These are phyloP conservation scores for Sporobolomyces phaffii DNA, from an alignment of 768 basidiomycete species.

Conservation along the genomic window DNA sequence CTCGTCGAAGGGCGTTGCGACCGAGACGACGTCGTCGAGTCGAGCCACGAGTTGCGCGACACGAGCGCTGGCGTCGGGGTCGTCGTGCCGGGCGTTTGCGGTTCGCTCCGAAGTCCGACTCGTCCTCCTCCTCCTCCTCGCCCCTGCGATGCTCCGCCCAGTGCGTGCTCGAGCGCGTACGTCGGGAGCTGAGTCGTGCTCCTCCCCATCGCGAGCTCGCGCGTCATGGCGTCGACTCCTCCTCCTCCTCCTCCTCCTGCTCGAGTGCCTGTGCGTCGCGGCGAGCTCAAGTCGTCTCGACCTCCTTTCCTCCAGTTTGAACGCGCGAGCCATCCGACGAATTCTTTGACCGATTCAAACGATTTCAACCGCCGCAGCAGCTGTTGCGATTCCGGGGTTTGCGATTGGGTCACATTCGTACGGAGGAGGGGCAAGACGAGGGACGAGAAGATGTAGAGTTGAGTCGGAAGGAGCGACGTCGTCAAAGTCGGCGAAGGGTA, in stretches of 20 bases:
- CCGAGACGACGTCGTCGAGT: background rate
- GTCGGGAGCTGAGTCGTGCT: slow-evolving; percentile 17
- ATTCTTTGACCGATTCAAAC: slow-evolving; percentile 24
- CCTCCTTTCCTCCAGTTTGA: slow-evolving; percentile 13
- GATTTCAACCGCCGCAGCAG: slow-evolving; percentile 4
- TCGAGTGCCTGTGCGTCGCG: background rate
- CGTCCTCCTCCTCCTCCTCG: slow-evolving; percentile 3
- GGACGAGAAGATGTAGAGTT: slow-evolving; percentile 38
- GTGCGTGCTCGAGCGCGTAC: background rate
- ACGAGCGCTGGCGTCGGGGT: slow-evolving; percentile 32
- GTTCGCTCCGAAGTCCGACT: background rate
- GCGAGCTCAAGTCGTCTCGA: background rate
- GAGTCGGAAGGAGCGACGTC: slow-evolving; percentile 34
- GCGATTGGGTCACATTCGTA: too few species aligned
- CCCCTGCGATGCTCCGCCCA: background rate
- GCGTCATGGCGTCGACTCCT: too few species aligned
- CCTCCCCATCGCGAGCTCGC: slow-evolving; percentile 26
- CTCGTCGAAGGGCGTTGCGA: too few species aligned
- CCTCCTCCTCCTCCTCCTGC: slow-evolving; percentile 8
- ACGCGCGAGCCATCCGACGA: slow-evolving; percentile 29
- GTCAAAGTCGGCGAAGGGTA: slow-evolving; percentile 34
- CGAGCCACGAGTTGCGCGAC: background rate
- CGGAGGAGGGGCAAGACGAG: slow-evolving; percentile 28
- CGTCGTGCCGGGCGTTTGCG: slow-evolving; percentile 15
- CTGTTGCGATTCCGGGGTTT: background rate